phyloP scores from a whole-genome alignment of 192 early-diverging fungal species.

The Coemansia sp. region DNA sequence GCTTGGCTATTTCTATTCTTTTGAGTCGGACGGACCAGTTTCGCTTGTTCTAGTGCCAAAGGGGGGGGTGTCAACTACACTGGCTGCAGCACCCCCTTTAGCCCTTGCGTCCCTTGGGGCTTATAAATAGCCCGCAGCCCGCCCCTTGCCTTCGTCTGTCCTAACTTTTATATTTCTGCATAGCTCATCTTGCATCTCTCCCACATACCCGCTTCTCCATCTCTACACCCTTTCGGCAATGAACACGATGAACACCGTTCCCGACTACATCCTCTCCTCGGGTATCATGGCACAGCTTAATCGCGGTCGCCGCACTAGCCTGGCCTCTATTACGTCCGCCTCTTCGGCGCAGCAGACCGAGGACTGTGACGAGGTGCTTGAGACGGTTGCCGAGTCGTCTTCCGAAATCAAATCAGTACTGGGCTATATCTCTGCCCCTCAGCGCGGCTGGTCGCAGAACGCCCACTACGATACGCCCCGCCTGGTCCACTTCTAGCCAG shows the following conservation, averaged over 20 bases:
- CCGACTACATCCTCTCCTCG: slow-evolving; percentile 45
- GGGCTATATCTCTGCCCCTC: slow-evolving; percentile 34
- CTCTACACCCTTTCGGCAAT: background rate
- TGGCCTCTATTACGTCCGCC: slow-evolving; percentile 19
- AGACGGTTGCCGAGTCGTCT: background rate
- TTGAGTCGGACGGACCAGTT: background rate
- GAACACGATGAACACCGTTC: slow-evolving; percentile 22
- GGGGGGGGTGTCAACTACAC: background rate
- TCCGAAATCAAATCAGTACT: slow-evolving; percentile 50
- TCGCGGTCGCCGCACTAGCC: slow-evolving; percentile 27
- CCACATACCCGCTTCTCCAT: background rate
- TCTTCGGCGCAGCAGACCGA: slow-evolving; percentile 2
- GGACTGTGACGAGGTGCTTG: slow-evolving; percentile 8
- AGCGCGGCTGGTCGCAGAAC: slow-evolving; percentile 27
- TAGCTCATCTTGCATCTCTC: background rate
- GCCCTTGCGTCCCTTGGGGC: background rate
- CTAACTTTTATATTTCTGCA: slow-evolving; percentile 1
- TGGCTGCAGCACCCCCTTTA: background rate
- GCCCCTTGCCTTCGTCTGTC: background rate
- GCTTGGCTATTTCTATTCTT: background rate
- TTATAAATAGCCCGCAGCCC: slow-evolving; percentile 1
- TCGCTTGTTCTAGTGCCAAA: background rate
- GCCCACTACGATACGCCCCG: slow-evolving; percentile 35
- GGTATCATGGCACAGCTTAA: slow-evolving; percentile 40
- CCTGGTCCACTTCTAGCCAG: slow-evolving; percentile 38